Conservation (phyloP, 306 rosid species). For the Dalbergia cochinchinensis region DNA sequence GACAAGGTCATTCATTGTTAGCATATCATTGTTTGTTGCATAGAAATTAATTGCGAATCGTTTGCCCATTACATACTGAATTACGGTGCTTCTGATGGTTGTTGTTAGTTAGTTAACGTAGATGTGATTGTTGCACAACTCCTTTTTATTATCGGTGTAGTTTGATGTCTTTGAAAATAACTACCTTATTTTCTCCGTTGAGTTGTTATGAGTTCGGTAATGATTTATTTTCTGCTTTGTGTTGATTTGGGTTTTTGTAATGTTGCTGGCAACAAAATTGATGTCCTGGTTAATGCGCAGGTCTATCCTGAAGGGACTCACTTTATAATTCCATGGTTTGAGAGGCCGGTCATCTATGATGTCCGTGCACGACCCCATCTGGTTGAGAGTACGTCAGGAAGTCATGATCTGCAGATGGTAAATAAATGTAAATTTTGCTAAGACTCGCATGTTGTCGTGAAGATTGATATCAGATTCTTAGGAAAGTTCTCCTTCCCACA, state of each 20-base stretch:
- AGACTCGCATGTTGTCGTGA: not conserved
- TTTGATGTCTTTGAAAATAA: not conserved
- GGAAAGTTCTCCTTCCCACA: not conserved
- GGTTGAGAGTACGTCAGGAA: slow-evolving; percentile 79
- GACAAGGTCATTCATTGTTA: slow-evolving; percentile 65
- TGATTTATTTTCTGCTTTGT: not conserved
- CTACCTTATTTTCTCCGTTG: slow-evolving; percentile 2
- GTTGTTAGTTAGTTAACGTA: not conserved
- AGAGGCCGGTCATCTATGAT: slow-evolving; percentile 87
- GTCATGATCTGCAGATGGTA: slow-evolving; percentile 92
- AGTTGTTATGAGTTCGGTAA: not conserved
- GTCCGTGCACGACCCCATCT: slow-evolving; percentile 82
- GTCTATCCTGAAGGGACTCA: slow-evolving; percentile 97
- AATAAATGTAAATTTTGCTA: slow-evolving; percentile 9
- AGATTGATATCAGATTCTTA: slow-evolving; percentile 1
- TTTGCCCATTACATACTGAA: not conserved
- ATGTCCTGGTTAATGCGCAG: slow-evolving; percentile 52
- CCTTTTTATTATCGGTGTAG: not conserved
- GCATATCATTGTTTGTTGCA: not conserved
- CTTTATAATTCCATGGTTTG: slow-evolving; percentile 84
- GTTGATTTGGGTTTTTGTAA: not conserved
- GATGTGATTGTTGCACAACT: not conserved
- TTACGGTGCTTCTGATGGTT: not conserved
- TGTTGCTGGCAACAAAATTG: not conserved
- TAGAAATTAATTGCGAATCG: not conserved